Evolutionary conservation across 257 asterid genomes (phyloP).

Genomic region (Jacaranda copaia): DNA sequence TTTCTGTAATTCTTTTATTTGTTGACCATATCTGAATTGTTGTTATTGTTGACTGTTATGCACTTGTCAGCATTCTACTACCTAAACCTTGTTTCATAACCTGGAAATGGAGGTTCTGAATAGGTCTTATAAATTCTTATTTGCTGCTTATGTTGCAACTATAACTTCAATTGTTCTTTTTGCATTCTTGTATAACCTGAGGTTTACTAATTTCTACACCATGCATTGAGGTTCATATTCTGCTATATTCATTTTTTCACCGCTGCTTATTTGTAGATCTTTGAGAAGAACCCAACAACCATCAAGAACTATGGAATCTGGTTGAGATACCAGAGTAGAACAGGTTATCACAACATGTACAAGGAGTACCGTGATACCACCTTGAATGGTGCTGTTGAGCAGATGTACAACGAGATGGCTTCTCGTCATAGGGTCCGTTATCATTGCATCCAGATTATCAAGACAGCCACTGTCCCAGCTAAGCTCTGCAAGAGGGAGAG

Average conservation of each 20-base stretch:
- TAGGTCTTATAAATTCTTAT: not conserved
- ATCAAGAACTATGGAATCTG: conserved; percentile 90
- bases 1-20: not conserved
- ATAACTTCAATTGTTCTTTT: not conserved
- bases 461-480: conserved; percentile 88
- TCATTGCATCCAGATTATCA: conserved; percentile 89
- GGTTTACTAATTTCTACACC: not conserved
- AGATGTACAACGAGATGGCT: conserved; percentile 97
- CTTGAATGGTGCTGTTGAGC: conserved; percentile 86
- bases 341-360: conserved; percentile 93
- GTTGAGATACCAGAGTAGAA: conserved; percentile 90
- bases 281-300: conserved; percentile 88
- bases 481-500: conserved; percentile 95
- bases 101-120: not conserved
- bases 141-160: not conserved
- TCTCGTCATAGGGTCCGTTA: conserved; percentile 89
- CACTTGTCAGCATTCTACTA: not conserved
- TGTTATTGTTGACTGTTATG: not conserved
- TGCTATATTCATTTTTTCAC: not conserved
- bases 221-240: not conserved
- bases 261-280: conserved; percentile 50
- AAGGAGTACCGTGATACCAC: conserved; percentile 94
- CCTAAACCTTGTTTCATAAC: not conserved
- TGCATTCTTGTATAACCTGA: not conserved
- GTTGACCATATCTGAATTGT: not conserved